A percentile compares a stretch with the other conserved stretches of the same genome.
These are phyloP conservation scores for Vararia minispora DNA, from an alignment of 768 basidiomycete genomes.

Conservation along the genomic window DNA sequence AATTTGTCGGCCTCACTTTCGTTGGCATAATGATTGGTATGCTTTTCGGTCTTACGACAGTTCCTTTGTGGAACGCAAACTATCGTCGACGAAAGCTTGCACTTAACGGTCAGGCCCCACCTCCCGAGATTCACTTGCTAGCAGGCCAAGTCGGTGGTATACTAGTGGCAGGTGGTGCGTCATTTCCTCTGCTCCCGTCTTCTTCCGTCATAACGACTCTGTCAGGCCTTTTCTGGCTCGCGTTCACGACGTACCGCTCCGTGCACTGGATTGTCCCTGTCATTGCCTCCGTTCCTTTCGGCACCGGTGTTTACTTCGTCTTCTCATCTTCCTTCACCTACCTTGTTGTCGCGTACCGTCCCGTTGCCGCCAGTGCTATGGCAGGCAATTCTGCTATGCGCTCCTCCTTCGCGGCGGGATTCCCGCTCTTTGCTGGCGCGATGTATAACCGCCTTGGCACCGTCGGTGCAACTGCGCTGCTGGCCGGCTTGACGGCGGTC, in stretches of 20 bases:
- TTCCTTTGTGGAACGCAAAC: conserved; percentile 41
- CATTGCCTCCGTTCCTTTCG: conserved; percentile 34
- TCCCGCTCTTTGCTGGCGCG: conserved; percentile 28
- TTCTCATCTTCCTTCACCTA: conserved; percentile 62
- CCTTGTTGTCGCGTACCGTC: conserved; percentile 39
- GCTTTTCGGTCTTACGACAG: conserved; percentile 24
- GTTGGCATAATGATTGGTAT: conserved; percentile 41
- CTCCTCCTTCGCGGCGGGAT: conserved; percentile 26
- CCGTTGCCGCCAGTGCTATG: conserved; percentile 48
- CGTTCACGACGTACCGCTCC: conserved; percentile 37
- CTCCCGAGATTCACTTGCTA: conserved; percentile 54
- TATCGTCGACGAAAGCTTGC: no score
- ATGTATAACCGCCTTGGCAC: conserved; percentile 28
- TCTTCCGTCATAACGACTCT: neutral
- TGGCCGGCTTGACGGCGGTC: conserved; percentile 28
- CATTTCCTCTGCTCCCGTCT: neutral
- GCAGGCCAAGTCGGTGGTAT: conserved; percentile 63
- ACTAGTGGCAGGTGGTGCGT: conserved; percentile 48
- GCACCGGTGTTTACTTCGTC: conserved; percentile 47
- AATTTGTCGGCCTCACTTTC: conserved; percentile 38
- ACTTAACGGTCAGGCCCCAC: conserved; percentile 34
- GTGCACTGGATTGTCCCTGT: conserved; percentile 40
- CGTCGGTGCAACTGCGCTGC: conserved; percentile 26
- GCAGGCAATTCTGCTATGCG: conserved; percentile 49
- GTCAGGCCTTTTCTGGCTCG: conserved; percentile 39